Conservation (phyloP, 2,329 filamentous ascomycete species). For the Penicillium sp. region DNA sequence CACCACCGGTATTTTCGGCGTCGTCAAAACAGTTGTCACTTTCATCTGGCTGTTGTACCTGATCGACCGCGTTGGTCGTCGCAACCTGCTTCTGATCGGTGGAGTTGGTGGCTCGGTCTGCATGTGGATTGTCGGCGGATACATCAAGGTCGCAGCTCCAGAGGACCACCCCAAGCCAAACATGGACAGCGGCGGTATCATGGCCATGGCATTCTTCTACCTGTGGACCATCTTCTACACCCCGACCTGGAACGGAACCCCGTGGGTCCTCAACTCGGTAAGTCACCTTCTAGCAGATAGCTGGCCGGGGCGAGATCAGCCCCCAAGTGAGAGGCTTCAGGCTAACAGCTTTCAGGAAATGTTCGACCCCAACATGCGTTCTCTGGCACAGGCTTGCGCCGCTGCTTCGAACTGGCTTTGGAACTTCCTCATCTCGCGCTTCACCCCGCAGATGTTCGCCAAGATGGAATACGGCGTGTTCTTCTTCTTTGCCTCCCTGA, state of each 20-base stretch:
- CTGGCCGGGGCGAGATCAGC: too few species aligned
- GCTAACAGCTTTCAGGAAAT: slow-evolving; percentile 56
- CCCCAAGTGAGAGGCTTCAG: too few species aligned
- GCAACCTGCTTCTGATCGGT: slow-evolving; percentile 68
- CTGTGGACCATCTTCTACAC: slow-evolving; percentile 77
- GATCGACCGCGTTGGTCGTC: slow-evolving; percentile 67
- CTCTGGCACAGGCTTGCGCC: slow-evolving; percentile 73
- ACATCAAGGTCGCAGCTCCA: slow-evolving; percentile 41
- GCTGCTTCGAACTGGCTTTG: slow-evolving; percentile 44
- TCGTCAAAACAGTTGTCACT: slow-evolving; percentile 73
- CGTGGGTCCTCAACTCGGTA: slow-evolving; percentile 72
- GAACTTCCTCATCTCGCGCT: slow-evolving; percentile 43
- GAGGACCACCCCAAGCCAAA: slow-evolving; percentile 23
- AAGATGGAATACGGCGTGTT: slow-evolving; percentile 64
- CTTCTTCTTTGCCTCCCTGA: slow-evolving; percentile 70
- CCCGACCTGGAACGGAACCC: slow-evolving; percentile 73
- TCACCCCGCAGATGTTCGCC: slow-evolving; percentile 49
- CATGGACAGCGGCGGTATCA: slow-evolving; percentile 41
- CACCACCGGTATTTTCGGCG: slow-evolving; percentile 76
- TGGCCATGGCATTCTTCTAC: slow-evolving; percentile 69
- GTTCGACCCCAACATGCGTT: slow-evolving; percentile 71
- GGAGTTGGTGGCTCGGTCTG: slow-evolving; percentile 61
- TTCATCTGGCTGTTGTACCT: slow-evolving; percentile 71
- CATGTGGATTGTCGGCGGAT: slow-evolving; percentile 43
- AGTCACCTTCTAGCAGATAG: slow-evolving; percentile 9